Evolutionary conservation across 2,329 filamentous ascomycete species (phyloP).

Genomic region (Dryadomyces quercivorus): DNA sequence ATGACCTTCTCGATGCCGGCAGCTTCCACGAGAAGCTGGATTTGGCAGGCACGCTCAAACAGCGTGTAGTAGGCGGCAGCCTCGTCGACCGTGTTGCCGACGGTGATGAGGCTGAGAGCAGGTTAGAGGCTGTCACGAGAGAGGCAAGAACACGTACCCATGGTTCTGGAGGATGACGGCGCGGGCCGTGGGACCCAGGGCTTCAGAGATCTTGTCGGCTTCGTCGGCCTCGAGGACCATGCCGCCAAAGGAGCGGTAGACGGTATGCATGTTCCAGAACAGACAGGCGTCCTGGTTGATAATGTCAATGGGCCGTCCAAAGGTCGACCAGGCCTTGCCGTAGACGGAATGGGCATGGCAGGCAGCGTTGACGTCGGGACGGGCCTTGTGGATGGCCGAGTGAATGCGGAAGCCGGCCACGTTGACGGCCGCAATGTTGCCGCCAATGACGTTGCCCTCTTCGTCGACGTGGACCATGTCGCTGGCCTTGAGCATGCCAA

Average conservation of each 20-base stretch:
- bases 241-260: conserved; percentile 45
- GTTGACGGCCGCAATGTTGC: conserved; percentile 42
- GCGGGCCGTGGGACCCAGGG: conserved; percentile 43
- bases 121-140: background rate
- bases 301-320: conserved; percentile 54
- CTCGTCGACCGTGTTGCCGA: conserved; percentile 60
- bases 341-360: conserved; percentile 55
- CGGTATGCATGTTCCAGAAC: conserved; percentile 52
- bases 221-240: conserved; percentile 48
- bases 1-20: background rate
- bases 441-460: conserved; percentile 46
- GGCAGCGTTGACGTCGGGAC: conserved; percentile 52
- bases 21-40: conserved; percentile 51
- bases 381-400: conserved; percentile 50
- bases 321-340: conserved; percentile 55
- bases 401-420: conserved; percentile 61
- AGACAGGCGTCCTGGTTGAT: conserved; percentile 53
- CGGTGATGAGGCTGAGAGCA: conserved; percentile 39
- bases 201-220: conserved; percentile 47
- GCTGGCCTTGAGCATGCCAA: conserved; percentile 40
- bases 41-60: conserved; percentile 54
- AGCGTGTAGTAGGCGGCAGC: conserved; percentile 57
- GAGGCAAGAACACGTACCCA: conserved; percentile 23
- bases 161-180: conserved; percentile 58
- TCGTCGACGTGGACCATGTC: conserved; percentile 51